A percentile compares a stretch with the other conserved stretches of the same genome.
Conservation (phyloP, 2,329 filamentous ascomycete genomes). For the Aureobasidium sp. region DNA sequence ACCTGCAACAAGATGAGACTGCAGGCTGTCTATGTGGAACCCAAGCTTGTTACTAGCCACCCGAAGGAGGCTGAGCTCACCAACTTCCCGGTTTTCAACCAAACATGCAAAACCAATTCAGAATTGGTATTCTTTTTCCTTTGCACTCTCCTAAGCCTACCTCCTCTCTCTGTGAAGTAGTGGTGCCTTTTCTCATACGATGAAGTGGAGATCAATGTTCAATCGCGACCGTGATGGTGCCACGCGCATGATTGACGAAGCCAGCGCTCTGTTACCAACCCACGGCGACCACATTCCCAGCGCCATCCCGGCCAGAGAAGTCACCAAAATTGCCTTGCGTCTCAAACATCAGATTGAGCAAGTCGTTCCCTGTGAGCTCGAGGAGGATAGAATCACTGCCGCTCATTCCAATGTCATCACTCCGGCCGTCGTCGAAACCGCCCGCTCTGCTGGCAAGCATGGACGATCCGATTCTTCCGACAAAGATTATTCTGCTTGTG, state of each 20-base stretch:
- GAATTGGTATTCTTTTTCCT: not conserved
- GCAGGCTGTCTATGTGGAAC: not conserved
- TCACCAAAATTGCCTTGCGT: conserved; percentile 83
- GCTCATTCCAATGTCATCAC: conserved; percentile 86
- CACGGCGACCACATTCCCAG: conserved; percentile 54
- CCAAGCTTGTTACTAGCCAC: not conserved
- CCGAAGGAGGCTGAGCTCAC: not conserved
- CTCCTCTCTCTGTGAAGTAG: not conserved
- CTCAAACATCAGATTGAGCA: conserved; percentile 87
- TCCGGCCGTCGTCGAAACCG: conserved; percentile 66
- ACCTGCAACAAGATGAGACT: not conserved
- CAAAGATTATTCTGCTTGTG: conserved; percentile 63
- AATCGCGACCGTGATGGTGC: conserved; percentile 4
- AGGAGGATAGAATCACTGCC: conserved; percentile 64
- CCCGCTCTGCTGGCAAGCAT: conserved; percentile 64
- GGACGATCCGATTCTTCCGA: conserved; percentile 20
- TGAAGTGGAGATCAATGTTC: conserved; percentile 12
- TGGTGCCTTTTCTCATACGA: not conserved
- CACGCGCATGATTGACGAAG: conserved; percentile 10
- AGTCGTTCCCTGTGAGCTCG: conserved; percentile 83
- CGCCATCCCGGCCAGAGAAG: conserved; percentile 66
- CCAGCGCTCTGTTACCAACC: conserved; percentile 51
- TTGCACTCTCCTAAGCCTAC: not conserved
- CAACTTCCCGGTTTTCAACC: conserved; percentile 4
- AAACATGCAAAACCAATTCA: not conserved